phyloP scores from a whole-genome alignment of 306 rosid species.

The Cyamopsis tetragonoloba region DNA sequence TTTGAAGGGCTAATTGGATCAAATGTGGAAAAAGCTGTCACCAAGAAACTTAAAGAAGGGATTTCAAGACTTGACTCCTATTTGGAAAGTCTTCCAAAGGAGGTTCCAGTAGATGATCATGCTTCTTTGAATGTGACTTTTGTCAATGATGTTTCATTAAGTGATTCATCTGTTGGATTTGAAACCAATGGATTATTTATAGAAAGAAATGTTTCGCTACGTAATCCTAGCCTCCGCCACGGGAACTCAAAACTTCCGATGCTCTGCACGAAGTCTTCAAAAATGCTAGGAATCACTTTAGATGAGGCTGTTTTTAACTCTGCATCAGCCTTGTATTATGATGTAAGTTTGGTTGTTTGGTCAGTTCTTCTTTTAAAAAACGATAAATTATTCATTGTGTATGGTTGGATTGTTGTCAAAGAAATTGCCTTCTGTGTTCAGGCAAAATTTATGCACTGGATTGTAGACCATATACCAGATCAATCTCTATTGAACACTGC shows the following conservation, averaged over 20 bases:
- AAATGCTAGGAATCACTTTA: slow-evolving; percentile 81
- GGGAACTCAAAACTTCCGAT: slow-evolving; percentile 40
- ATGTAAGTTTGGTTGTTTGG: slow-evolving; percentile 46
- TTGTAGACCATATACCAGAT: slow-evolving; percentile 78
- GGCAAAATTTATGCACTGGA: slow-evolving; percentile 95
- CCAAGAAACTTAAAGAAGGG: slow-evolving; percentile 64
- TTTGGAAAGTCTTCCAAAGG: slow-evolving; percentile 72
- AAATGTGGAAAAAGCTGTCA: slow-evolving; percentile 62
- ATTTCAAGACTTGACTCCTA: slow-evolving; percentile 65
- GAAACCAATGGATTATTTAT: slow-evolving; percentile 78
- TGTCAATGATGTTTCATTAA: slow-evolving; percentile 53
- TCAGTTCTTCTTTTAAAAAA: background rate
- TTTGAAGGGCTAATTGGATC: slow-evolving; percentile 74
- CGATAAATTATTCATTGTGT: background rate
- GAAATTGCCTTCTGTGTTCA: slow-evolving; percentile 32
- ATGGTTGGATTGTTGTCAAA: background rate
- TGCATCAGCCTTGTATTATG: slow-evolving; percentile 57
- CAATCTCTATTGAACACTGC: slow-evolving; percentile 81
- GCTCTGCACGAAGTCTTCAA: slow-evolving; percentile 54
- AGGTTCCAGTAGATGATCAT: slow-evolving; percentile 58
- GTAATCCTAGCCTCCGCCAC: slow-evolving; percentile 19
- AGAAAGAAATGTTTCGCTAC: slow-evolving; percentile 26
- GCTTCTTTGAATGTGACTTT: slow-evolving; percentile 72
- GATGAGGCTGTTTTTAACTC: slow-evolving; percentile 88
- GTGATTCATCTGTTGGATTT: slow-evolving; percentile 65